phyloP scores from a whole-genome alignment of 164 flowering plant species.

The Umbilicus rupestris region DNA sequence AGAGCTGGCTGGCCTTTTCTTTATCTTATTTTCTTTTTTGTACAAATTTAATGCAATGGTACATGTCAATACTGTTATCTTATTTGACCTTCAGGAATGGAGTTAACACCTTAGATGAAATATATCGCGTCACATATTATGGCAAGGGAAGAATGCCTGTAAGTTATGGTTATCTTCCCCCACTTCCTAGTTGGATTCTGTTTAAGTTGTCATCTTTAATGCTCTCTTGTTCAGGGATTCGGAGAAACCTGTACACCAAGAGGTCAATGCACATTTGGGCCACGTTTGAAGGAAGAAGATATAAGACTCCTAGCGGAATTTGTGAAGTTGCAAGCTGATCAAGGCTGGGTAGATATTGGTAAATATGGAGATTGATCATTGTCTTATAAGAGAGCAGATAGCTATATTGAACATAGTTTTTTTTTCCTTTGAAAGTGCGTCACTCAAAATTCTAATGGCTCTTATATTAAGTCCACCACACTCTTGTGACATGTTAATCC shows the following conservation, averaged over 20 bases:
- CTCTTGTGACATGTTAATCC: background rate
- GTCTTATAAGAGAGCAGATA: background rate
- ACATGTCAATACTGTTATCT: background rate
- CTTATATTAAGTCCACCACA: no score
- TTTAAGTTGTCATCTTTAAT: background rate
- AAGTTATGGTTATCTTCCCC: conserved; percentile 12
- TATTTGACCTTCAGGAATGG: conserved; percentile 46
- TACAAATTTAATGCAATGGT: background rate
- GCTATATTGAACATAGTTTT: background rate
- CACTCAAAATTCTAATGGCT: no score
- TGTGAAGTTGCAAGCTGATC: conserved; percentile 71
- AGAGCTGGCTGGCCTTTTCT: conserved; percentile 84
- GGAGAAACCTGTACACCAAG: conserved; percentile 82
- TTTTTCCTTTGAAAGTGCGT: background rate
- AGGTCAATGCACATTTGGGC: conserved; percentile 86
- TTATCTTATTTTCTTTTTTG: background rate
- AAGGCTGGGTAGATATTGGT: conserved; percentile 52
- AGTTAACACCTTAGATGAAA: conserved; percentile 57
- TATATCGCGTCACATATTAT: conserved; percentile 57
- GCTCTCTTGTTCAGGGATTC: conserved; percentile 48
- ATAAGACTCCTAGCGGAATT: conserved; percentile 68
- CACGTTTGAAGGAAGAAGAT: conserved; percentile 70
- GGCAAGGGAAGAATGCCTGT: conserved; percentile 96
- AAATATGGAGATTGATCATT: conserved; percentile 25
- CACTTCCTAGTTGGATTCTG: background rate